Evolutionary conservation across 1,139 yeast genomes (phyloP).

Genomic region (Meyerozyma guilliermondii): DNA sequence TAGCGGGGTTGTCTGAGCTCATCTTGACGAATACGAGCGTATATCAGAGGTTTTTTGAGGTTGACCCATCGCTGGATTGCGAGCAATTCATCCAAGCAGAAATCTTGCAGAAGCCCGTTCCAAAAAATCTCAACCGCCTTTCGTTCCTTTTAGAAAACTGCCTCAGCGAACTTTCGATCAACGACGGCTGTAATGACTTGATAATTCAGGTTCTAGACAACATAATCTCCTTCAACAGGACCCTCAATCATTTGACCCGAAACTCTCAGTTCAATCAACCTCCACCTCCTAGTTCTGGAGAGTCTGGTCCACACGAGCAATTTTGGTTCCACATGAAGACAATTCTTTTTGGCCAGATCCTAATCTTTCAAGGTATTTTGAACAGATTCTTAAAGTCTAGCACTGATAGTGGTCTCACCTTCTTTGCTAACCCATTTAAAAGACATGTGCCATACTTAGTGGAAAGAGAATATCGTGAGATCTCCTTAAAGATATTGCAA

Average conservation of each 20-base stretch:
- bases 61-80: constrained; percentile 7
- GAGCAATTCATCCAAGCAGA: constrained; percentile 13
- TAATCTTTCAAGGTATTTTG: constrained; percentile 54
- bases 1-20: constrained; percentile 17
- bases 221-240: constrained; percentile 23
- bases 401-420: constrained; percentile 7
- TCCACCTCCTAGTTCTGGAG: constrained; percentile 9
- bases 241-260: constrained; percentile 20
- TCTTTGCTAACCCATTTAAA: constrained; percentile 8
- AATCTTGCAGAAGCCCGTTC: constrained; percentile 32
- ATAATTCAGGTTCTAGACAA: constrained; percentile 16
- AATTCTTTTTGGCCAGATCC: constrained; percentile 44
- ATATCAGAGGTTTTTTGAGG: constrained; percentile 17
- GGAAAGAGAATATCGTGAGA: constrained; percentile 24
- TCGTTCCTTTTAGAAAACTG: constrained; percentile 42
- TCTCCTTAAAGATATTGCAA: constrained; percentile 35
- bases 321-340: constrained; percentile 39
- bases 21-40: constrained; percentile 16
- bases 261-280: constrained; percentile 19
- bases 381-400: constrained; percentile 28
- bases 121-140: constrained; percentile 46
- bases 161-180: constrained; percentile 17
- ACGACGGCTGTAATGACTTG: constrained; percentile 14
- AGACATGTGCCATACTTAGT: constrained; percentile 5
- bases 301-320: constrained; percentile 14